Conservation (phyloP, 1,284 basidiomycete genomes). For the Xerocomus nothofagi region DNA sequence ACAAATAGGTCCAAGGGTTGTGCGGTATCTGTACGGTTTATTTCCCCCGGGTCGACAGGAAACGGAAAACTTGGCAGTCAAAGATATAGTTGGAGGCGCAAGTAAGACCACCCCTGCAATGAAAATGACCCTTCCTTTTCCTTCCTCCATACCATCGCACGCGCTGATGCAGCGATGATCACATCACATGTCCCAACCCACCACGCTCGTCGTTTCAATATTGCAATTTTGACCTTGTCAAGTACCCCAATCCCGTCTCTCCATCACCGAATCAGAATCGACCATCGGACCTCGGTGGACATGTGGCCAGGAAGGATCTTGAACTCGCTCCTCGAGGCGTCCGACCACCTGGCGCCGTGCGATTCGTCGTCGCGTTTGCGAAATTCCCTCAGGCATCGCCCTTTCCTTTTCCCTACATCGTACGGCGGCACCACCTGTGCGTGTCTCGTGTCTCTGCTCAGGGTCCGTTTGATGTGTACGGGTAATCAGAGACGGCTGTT, state of each 20-base stretch:
- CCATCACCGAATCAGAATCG: constrained; percentile 6
- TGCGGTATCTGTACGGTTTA: constrained; percentile 1
- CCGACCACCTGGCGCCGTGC: neutral
- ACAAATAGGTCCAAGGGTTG: neutral
- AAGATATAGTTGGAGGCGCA: constrained; percentile 4
- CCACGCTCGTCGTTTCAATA: neutral
- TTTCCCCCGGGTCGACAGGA: constrained; percentile 1
- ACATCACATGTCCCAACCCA: neutral
- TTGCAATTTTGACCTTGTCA: neutral
- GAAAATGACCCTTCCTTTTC: neutral
- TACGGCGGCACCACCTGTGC: neutral
- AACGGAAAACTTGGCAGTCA: neutral
- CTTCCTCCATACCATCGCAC: neutral
- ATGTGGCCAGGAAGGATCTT: constrained; percentile 2
- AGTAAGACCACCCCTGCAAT: constrained; percentile 3
- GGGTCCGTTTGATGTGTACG: neutral
- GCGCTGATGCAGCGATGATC: neutral
- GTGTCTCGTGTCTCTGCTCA: neutral
- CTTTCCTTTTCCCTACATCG: neutral
- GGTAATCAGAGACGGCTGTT: constrained; percentile 3
- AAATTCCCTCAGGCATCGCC: constrained; percentile 6
- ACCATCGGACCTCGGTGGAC: constrained; percentile 3
- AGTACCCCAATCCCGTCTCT: neutral
- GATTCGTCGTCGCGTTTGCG: neutral
- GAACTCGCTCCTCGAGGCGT: neutral